Evolutionary conservation across 169 alveolate species (phyloP).

Genomic region (Eimeria necatrix): DNA sequence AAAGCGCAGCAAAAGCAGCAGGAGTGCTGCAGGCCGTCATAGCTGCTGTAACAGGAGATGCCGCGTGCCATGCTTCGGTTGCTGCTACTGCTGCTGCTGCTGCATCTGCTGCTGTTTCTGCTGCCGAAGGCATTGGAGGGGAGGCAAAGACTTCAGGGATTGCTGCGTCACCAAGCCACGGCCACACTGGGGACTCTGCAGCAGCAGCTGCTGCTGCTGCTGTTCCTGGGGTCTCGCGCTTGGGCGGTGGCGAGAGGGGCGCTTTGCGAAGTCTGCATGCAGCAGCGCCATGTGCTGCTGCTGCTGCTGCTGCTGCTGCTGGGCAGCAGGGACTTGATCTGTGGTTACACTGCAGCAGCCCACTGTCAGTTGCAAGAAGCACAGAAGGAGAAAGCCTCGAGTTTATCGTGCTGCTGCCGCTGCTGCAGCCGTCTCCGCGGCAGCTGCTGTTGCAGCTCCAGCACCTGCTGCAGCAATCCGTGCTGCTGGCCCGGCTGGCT

Average conservation of each 20-base stretch:
- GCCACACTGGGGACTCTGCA: conserved; percentile 51
- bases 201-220: conserved; percentile 57
- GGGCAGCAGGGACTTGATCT: conserved; percentile 25
- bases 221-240: conserved; percentile 35
- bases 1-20: conserved; percentile 60
- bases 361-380: neutral
- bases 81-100: conserved; percentile 51
- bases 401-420: conserved; percentile 32
- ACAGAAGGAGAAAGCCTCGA: conserved; percentile 18
- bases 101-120: conserved; percentile 17
- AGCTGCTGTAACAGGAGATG: conserved; percentile 18
- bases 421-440: conserved; percentile 29
- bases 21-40: conserved; percentile 56
- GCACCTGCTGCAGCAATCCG: conserved; percentile 64
- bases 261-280: neutral
- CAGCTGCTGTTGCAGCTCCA: conserved; percentile 48
- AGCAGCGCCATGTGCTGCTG: conserved; percentile 44
- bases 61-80: neutral
- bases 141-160: neutral
- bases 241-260: conserved; percentile 15
- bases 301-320: conserved; percentile 11
- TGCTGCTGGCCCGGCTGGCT: conserved; percentile 28
- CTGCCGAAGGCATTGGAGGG: neutral
- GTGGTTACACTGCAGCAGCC: conserved; percentile 49
- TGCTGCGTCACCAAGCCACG: conserved; percentile 36